Conservation (phyloP, 352 stramenopile genomes). For the Thalassiosira mediterranea region DNA sequence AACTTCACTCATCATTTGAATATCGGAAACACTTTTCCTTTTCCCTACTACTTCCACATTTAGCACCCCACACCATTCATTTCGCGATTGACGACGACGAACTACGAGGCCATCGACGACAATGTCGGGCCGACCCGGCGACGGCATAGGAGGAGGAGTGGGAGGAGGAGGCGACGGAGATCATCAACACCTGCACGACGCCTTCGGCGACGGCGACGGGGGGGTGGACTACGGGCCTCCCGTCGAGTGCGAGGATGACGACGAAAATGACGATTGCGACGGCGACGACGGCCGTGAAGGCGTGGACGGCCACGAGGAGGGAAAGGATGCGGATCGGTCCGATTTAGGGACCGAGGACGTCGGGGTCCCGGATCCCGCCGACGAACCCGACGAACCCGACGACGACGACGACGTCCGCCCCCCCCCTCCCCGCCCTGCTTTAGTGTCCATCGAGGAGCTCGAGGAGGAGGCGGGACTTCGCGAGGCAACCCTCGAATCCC, state of each 20-base stretch:
- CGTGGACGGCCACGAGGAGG: neutral
- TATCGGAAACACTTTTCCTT: too few relatives aligned
- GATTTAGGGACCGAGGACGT: neutral
- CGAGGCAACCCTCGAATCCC: slow-evolving; percentile 34
- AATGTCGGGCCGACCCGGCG: too few relatives aligned
- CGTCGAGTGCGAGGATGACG: slow-evolving; percentile 2
- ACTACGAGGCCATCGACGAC: too few relatives aligned
- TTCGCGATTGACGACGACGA: too few relatives aligned
- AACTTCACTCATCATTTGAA: too few relatives aligned
- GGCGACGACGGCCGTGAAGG: neutral
- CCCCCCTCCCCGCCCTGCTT: neutral
- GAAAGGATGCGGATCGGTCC: too few relatives aligned
- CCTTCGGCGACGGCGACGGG: neutral
- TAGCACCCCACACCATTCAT: too few relatives aligned
- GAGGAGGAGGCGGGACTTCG: slow-evolving; percentile 39
- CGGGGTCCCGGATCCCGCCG: neutral
- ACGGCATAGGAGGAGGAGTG: too few relatives aligned
- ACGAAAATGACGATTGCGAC: neutral
- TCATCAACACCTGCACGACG: slow-evolving; percentile 5
- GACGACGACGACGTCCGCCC: neutral
- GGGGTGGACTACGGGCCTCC: slow-evolving; percentile 4
- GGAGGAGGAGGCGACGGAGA: too few relatives aligned
- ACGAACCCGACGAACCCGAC: neutral
- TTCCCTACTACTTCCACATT: too few relatives aligned
- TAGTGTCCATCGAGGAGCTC: slow-evolving; percentile 27